Base-by-base conservation (phyloP, 305 asterid genomes). In the Ilex paraguariensis region DNA sequence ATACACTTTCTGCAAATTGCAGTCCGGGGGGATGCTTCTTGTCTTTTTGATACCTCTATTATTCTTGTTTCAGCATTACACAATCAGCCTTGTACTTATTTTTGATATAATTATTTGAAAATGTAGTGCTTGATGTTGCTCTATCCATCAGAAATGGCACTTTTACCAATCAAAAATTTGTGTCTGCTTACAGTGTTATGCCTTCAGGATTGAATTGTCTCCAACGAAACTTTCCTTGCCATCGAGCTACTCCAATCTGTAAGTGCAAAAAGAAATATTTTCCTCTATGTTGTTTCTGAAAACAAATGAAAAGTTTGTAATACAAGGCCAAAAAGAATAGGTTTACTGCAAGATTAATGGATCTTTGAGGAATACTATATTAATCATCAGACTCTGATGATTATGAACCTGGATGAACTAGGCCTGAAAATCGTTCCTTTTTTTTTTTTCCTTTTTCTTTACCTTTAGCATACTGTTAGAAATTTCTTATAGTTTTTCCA, bases 221-320 rank as follows among this genome's bases (percentile, higher is more conserved):
- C 58, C 95, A 88, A 55, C 67, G 79, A 32, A 77, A 61, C 69
- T 88, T 85, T 54, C 91, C 91, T 39, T 88, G 96, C 84, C n/a
- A 70, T 69, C 82, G 82, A 65, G 81, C 76, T 40, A 9, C 57
- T 5, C 91, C 94, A 21, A 70, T 42, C 39, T 80, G 96, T 83
- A 75, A 67, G 91, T 69, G 36, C 6, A 17, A 32, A 30, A 3
- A 33, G 39, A 6, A 56, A 56, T 3, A 4, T 28, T 31, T 32
- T 30, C 30, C 6, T 10, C 10, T 48, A 48, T 48, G 13, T 9
- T 46, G 51, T 4, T 46, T 46, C 51, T 46, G 14, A 46, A 46
- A 46, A 3, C 13, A 11, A 46, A 46, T 11, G 6, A 46, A 3
- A 46, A 46, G 4, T 46, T 11, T 46, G 14, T 9, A 46, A 46